Conservation (phyloP, 768 basidiomycete genomes). For the Russula dissimulans region DNA sequence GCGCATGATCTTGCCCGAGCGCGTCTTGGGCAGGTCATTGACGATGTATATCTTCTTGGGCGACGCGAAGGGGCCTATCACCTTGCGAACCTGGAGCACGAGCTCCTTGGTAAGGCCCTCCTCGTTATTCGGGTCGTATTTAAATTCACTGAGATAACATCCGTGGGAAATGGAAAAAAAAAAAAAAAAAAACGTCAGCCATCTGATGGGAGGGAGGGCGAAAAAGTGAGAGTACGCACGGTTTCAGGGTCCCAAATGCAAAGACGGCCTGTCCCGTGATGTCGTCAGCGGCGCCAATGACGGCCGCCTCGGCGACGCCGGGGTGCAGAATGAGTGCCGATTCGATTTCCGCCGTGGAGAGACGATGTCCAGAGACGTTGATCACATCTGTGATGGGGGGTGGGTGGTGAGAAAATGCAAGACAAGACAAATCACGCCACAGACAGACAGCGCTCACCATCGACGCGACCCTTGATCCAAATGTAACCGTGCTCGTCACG, state of each 20-base stretch:
- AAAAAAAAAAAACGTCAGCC: neutral
- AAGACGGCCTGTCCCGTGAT: conserved; percentile 90
- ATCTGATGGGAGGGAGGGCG: neutral
- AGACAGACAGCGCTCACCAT: conserved; percentile 46
- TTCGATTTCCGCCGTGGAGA: conserved; percentile 97
- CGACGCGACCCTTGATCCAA: conserved; percentile 97
- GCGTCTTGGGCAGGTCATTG: conserved; percentile 84
- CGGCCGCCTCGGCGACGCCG: conserved; percentile 95
- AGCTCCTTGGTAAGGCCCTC: conserved; percentile 73
- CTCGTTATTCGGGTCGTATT: conserved; percentile 64
- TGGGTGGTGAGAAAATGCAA: neutral
- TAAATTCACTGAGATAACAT: conserved; percentile 53
- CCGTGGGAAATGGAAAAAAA: too few species aligned
- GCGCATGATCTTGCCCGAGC: conserved; percentile 96
- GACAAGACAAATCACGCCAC: neutral
- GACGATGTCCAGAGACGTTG: conserved; percentile 94
- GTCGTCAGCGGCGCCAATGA: conserved; percentile 80
- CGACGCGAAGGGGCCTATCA: conserved; percentile 95
- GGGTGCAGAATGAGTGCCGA: conserved; percentile 90
- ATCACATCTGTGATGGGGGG: conserved; percentile 65
- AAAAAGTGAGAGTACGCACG: conserved; percentile 41
- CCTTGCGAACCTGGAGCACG: conserved; percentile 90
- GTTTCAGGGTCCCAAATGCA: conserved; percentile 91
- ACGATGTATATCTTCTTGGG: conserved; percentile 89
- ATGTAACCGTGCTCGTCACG: conserved; percentile 94